phyloP scores from a whole-genome alignment of 2,329 filamentous ascomycete species.

The Alternaria dauci region DNA sequence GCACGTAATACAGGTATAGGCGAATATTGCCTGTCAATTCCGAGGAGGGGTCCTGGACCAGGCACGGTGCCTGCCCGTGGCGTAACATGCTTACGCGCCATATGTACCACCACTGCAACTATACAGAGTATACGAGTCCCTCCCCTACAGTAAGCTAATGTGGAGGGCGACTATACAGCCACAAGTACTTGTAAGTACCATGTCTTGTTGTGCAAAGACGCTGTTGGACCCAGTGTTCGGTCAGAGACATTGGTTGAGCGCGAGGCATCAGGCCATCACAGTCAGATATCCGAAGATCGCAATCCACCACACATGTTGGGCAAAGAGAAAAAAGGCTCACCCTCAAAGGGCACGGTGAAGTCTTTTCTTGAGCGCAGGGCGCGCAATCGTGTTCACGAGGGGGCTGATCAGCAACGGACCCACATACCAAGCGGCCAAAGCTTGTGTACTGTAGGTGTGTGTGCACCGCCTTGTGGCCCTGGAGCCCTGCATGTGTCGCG shows the following conservation, averaged over 20 bases:
- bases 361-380: background rate
- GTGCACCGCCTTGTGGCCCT: slow-evolving; percentile 31
- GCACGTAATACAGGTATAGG: background rate
- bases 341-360: background rate
- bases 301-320: background rate
- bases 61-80: background rate
- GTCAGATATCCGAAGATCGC: background rate
- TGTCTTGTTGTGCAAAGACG: background rate
- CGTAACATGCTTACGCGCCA: background rate
- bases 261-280: background rate
- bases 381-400: slow-evolving; percentile 1
- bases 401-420: slow-evolving; percentile 12
- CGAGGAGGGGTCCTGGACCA: background rate
- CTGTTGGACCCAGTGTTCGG: background rate
- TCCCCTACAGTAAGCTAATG: background rate
- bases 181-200: background rate
- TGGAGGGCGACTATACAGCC: background rate
- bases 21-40: background rate
- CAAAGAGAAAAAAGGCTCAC: background rate
- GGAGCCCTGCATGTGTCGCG: slow-evolving; percentile 24
- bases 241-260: background rate
- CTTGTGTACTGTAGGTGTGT: slow-evolving; percentile 7
- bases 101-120: background rate
- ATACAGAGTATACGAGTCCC: background rate
- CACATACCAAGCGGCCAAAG: slow-evolving; percentile 21